Evolutionary conservation across 2,329 filamentous ascomycete species (phyloP).

Genomic region (Cladosporium sp.): DNA sequence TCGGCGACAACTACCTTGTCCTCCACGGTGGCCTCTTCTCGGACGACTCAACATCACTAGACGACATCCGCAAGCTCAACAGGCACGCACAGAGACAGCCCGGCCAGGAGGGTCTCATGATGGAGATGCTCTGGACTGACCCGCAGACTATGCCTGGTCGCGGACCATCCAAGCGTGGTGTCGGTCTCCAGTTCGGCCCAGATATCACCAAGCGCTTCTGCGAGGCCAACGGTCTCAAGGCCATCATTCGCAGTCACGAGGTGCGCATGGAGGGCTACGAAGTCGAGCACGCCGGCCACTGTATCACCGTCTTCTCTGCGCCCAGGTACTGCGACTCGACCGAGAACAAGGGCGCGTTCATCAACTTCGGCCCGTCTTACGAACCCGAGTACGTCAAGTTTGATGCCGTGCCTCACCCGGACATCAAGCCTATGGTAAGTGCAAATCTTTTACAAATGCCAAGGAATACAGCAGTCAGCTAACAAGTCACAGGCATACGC

Average conservation of each 20-base stretch:
- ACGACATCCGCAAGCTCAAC: conserved; percentile 92
- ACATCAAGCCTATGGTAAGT: conserved; percentile 81
- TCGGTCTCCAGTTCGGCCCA: conserved; percentile 94
- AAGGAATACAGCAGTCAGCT: neutral
- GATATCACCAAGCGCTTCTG: conserved; percentile 97
- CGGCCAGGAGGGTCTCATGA: conserved; percentile 93
- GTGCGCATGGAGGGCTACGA: conserved; percentile 99
- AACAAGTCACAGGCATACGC: conserved; percentile 67
- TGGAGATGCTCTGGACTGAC: conserved; percentile 99
- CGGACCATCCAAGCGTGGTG: conserved; percentile 92
- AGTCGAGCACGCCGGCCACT: conserved; percentile 91
- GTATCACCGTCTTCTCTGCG: conserved; percentile 97
- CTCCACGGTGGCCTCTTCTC: conserved; percentile 96
- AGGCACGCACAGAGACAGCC: conserved; percentile 89
- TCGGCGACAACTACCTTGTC: conserved; percentile 87
- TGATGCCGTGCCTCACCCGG: conserved; percentile 92
- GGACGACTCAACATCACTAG: conserved; percentile 85
- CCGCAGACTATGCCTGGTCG: conserved; percentile 83
- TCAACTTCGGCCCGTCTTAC: conserved; percentile 90
- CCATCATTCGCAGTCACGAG: conserved; percentile 95
- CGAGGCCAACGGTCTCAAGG: conserved; percentile 90
- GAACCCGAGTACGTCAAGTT: conserved; percentile 93
- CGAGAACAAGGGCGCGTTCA: conserved; percentile 97
- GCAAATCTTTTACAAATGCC: neutral
- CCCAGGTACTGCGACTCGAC: conserved; percentile 97